Evolutionary conservation across 106 monocot species (phyloP).

Genomic region (Hemerocallis citrina): DNA sequence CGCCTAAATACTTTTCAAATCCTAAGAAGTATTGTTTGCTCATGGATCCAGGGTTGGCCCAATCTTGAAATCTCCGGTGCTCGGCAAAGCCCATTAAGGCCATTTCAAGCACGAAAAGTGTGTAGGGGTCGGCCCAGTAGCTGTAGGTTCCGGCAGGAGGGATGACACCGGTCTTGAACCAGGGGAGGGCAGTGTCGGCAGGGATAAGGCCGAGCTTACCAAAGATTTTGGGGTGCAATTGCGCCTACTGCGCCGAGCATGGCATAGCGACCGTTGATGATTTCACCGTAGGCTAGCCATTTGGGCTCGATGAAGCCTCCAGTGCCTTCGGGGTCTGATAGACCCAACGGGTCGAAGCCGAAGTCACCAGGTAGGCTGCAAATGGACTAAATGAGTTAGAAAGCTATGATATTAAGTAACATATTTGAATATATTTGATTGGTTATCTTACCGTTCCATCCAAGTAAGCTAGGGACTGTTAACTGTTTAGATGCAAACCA

Average conservation of each 20-base stretch:
- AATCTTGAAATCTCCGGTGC: too few species aligned
- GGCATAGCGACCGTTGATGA: constrained; percentile 76
- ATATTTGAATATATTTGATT: too few species aligned
- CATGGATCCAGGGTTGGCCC: too few species aligned
- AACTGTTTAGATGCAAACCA: constrained; percentile 96
- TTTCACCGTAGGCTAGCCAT: constrained; percentile 86
- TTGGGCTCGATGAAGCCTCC: constrained; percentile 93
- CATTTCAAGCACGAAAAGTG: too few species aligned
- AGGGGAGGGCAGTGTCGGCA: too few species aligned
- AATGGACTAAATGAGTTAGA: too few species aligned
- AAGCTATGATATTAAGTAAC: too few species aligned
- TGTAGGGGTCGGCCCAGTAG: constrained; percentile 6
- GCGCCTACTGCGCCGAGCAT: constrained; percentile 66
- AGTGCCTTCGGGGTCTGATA: constrained; percentile 84
- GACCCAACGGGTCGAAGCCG: constrained; percentile 90
- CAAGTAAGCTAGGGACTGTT: constrained; percentile 68
- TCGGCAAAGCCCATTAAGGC: too few species aligned
- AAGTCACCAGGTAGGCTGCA: constrained; percentile 80
- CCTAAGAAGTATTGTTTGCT: too few species aligned
- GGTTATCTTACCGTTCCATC: constrained; percentile 78
- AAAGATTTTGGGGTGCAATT: constrained; percentile 72
- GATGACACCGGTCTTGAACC: too few species aligned
- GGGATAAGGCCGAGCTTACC: constrained; percentile 52
- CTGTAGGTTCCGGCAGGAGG: too few species aligned
- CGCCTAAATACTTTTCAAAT: constrained; percentile 65